Percentiles rank a stretch among this genome's conserved stretches.
Evolutionary conservation across 164 flowering plant species (phyloP).

Genomic region (Liquidambar formosana): DNA sequence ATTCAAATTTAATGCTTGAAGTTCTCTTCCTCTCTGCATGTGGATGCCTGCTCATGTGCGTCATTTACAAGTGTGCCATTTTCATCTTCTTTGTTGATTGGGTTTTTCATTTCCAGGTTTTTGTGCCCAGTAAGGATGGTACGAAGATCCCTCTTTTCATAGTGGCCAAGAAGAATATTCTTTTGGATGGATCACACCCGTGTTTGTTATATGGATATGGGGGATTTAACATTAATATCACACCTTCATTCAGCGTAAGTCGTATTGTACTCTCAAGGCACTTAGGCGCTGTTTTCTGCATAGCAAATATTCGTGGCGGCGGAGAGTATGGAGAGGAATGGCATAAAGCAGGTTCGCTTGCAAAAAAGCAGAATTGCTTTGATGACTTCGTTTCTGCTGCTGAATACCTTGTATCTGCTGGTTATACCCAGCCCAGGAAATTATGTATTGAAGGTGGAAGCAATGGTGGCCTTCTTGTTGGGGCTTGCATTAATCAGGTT

Average conservation of each 20-base stretch:
- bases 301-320: slow-evolving; percentile 98
- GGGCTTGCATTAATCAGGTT: slow-evolving; percentile 97
- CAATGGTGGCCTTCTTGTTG: slow-evolving; percentile 96
- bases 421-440: slow-evolving; percentile 81
- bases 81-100: not conserved
- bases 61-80: not conserved
- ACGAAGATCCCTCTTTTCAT: slow-evolving; percentile 85
- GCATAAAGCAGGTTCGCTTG: slow-evolving; percentile 94
- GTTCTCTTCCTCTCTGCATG: no score
- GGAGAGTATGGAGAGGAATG: slow-evolving; percentile 99
- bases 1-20: no score
- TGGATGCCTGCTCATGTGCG: not conserved
- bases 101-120: slow-evolving; percentile 55
- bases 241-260: slow-evolving; percentile 74
- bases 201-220: slow-evolving; percentile 93
- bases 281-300: slow-evolving; percentile 74
- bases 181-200: slow-evolving; percentile 89
- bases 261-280: slow-evolving; percentile 76
- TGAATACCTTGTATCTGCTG: slow-evolving; percentile 81
- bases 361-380: slow-evolving; percentile 92
- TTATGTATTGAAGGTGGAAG: slow-evolving; percentile 99
- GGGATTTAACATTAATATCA: slow-evolving; percentile 91
- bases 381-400: slow-evolving; percentile 95
- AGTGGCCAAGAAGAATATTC: slow-evolving; percentile 70
- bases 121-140: slow-evolving; percentile 91